Base-by-base conservation (phyloP, 495 filamentous ascomycete species). In the Chlorociboria aeruginascens region DNA sequence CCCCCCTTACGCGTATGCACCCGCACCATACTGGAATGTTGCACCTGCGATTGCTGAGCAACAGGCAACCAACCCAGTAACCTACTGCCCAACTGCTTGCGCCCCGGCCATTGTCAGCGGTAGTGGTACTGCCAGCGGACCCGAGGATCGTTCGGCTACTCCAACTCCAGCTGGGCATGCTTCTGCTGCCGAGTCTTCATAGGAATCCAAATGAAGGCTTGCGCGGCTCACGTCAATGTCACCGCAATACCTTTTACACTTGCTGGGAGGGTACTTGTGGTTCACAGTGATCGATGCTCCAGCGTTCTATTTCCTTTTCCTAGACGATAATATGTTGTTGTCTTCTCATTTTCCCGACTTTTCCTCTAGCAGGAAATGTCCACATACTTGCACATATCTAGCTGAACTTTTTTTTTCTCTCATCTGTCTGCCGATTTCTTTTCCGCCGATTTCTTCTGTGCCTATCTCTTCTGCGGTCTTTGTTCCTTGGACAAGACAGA, bases 101-200 rank as follows among this genome's bases (percentile, higher is more conserved):
- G 6, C 38, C 14, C 16, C 44, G 3, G 6, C 17, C 13, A 11
- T 36, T 29, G 25, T 46, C 40, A 29, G 38, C 43, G 17, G 11
- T 43, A 8, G 12, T 46, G 8, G 28, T 11, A 32, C 16, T 20
- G 40, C 6, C 32, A 28, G 10, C 41, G 48, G 3, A 10, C 39
- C 46, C 3, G 53, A 56, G n/a, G 53, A 52, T 33, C 49, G 53
- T 13, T 56, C 53, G 0, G 29, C 35, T 16, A 56, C 53, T 6
- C 53, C 53, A 39, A 56, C 48, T 41, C 48, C 44, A 12, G 32
- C 30, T 40, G 49, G 48, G 1, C 36, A 51, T 32, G 42, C 1
- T 33, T 8, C 43, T 46, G 17, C 8, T 7, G 39, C 32, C 20
- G 52, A 50, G 37, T 33, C 48, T 8, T 43, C 32, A 4, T 16